phyloP scores from a whole-genome alignment of 2,329 filamentous ascomycete genomes.

The Amauroascus verrucosus region DNA sequence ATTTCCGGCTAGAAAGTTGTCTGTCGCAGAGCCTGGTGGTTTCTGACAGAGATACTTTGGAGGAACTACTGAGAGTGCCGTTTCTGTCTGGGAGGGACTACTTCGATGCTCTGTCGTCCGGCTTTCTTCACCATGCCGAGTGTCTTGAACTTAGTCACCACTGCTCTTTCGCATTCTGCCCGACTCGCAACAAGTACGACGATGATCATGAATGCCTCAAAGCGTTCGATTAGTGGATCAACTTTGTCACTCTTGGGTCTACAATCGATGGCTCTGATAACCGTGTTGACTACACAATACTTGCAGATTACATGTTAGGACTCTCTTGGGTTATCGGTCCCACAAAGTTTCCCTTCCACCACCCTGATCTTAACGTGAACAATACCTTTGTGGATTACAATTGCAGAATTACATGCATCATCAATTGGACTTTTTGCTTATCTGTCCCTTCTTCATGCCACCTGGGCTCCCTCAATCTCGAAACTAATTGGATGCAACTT shows the following conservation, averaged over 20 bases:
- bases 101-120: slow-evolving; percentile 18
- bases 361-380: slow-evolving; percentile 33
- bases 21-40: slow-evolving; percentile 20
- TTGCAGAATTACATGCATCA: slow-evolving; percentile 26
- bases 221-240: slow-evolving; percentile 20
- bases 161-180: slow-evolving; percentile 13
- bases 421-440: slow-evolving; percentile 24
- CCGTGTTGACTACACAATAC: slow-evolving; percentile 21
- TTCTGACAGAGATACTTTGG: slow-evolving; percentile 15
- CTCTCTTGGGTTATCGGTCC: not conserved
- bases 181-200: slow-evolving; percentile 8
- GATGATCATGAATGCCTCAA: slow-evolving; percentile 7
- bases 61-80: slow-evolving; percentile 18
- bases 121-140: slow-evolving; percentile 12
- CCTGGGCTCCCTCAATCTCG: slow-evolving; percentile 21
- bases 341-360: slow-evolving; percentile 17
- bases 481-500: slow-evolving; percentile 13
- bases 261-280: slow-evolving; percentile 21
- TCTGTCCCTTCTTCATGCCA: slow-evolving; percentile 18
- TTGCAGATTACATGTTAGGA: slow-evolving; percentile 15
- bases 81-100: slow-evolving; percentile 19
- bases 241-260: slow-evolving; percentile 20
- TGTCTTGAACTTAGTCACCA: slow-evolving; percentile 15
- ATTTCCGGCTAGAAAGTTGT: slow-evolving; percentile 18
- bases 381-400: slow-evolving; percentile 31